Conservation (phyloP, 2,329 filamentous ascomycete genomes). For the Calonectria ilicicola region DNA sequence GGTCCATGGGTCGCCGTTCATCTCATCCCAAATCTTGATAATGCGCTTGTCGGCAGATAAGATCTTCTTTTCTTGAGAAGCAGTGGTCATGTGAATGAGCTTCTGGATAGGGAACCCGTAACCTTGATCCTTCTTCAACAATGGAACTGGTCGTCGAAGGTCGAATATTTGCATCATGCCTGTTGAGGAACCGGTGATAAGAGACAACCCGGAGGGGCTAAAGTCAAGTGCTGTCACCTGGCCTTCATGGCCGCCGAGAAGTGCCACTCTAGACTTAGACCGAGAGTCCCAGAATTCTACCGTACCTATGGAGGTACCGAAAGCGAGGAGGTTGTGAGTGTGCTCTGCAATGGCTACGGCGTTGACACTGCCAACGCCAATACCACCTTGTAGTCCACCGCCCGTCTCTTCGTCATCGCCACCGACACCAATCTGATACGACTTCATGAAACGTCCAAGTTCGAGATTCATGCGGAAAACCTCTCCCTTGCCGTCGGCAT, state of each 20-base stretch:
- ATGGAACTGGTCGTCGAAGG: constrained; percentile 85
- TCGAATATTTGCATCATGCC: constrained; percentile 94
- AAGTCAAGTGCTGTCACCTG: constrained; percentile 92
- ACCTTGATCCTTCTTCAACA: constrained; percentile 94
- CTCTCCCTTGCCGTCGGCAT: constrained; percentile 87
- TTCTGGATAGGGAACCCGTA: constrained; percentile 95
- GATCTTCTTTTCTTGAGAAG: constrained; percentile 85
- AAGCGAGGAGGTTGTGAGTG: constrained; percentile 90
- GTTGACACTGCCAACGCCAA: constrained; percentile 88
- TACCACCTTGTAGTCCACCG: constrained; percentile 86
- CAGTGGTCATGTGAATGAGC: constrained; percentile 77
- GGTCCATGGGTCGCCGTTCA: constrained; percentile 89
- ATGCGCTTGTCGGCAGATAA: constrained; percentile 94
- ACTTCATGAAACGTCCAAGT: constrained; percentile 91
- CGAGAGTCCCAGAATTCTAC: constrained; percentile 97
- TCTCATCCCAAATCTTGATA: constrained; percentile 95
- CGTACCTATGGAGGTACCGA: constrained; percentile 94
- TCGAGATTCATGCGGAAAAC: constrained; percentile 95
- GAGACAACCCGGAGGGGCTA: constrained; percentile 82
- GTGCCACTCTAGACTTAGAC: constrained; percentile 82
- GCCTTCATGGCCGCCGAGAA: constrained; percentile 75
- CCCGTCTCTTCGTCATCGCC: constrained; percentile 81
- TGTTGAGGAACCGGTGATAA: constrained; percentile 88
- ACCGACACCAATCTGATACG: constrained; percentile 91
- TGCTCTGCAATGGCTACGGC: constrained; percentile 87